phyloP scores from a whole-genome alignment of 345 rosid species.

The Schrenkiella parvula region DNA sequence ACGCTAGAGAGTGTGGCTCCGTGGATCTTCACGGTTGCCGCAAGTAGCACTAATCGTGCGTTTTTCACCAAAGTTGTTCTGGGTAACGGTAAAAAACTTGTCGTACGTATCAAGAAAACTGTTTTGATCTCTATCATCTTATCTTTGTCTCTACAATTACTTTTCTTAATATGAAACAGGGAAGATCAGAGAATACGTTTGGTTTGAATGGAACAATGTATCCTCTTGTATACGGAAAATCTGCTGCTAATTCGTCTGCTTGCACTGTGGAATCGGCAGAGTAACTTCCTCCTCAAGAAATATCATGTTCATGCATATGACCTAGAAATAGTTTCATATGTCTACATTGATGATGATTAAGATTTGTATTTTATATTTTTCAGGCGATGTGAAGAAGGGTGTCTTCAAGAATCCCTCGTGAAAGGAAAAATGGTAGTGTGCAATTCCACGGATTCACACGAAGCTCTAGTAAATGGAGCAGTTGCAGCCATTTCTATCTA shows the following conservation, averaged over 20 bases:
- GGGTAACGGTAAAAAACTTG: constrained; percentile 35
- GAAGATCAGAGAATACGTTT: constrained; percentile 36
- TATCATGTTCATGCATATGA: not conserved
- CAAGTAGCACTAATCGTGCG: constrained; percentile 40
- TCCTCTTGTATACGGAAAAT: constrained; percentile 31
- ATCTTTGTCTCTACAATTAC: not conserved
- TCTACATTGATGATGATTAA: not conserved
- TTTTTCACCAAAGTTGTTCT: constrained; percentile 37
- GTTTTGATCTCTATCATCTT: not conserved
- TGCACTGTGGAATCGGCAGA: not conserved
- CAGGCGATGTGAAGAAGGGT: constrained; percentile 18
- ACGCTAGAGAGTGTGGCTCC: constrained; percentile 23
- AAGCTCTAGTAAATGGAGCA: constrained; percentile 19
- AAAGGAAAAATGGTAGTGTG: constrained; percentile 43
- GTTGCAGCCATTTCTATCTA: constrained; percentile 6
- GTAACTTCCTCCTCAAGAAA: constrained; percentile 15
- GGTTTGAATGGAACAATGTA: constrained; percentile 22
- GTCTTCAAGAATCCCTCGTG: constrained; percentile 21
- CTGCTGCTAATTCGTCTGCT: not conserved
- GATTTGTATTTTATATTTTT: not conserved
- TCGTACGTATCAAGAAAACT: constrained; percentile 33
- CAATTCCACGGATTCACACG: not conserved
- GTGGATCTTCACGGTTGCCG: constrained; percentile 49
- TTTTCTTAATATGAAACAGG: constrained; percentile 24
- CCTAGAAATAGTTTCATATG: not conserved